Percentiles rank a stretch among this genome's conserved stretches.
These are phyloP conservation scores for Aspergillus sojae DNA, from an alignment of 2,329 filamentous ascomycete genomes.

Conservation along the genomic window DNA sequence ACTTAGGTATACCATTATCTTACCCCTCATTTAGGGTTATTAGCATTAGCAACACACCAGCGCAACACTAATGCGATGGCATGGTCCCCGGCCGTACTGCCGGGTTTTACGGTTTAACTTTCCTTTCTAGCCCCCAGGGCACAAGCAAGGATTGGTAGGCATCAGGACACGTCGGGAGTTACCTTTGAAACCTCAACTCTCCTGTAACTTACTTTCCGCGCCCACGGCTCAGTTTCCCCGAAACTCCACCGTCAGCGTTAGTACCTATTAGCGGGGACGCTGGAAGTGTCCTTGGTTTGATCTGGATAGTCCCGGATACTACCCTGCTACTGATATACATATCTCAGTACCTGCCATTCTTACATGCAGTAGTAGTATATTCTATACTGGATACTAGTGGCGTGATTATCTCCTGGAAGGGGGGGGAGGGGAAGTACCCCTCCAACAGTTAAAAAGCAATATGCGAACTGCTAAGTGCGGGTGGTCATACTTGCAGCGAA, in stretches of 20 bases:
- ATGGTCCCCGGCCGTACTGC: conserved; percentile 30
- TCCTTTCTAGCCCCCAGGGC: conserved; percentile 1
- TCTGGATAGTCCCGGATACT: not conserved
- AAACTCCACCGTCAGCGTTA: not conserved
- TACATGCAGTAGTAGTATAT: not conserved
- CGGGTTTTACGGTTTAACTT: conserved; percentile 29
- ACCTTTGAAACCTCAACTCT: not conserved
- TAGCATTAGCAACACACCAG: conserved; percentile 10
- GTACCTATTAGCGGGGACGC: not conserved
- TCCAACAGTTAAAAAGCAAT: not conserved
- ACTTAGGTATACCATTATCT: not conserved
- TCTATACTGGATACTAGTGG: not conserved
- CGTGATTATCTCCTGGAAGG: not conserved
- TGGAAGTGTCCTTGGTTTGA: not conserved
- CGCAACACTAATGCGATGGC: conserved; percentile 30
- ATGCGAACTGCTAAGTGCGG: not conserved
- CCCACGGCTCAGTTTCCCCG: not conserved
- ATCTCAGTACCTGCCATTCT: not conserved
- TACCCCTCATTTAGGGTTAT: conserved; percentile 2
- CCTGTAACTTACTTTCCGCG: not conserved
- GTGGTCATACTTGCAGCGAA: not conserved
- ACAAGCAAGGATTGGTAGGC: not conserved
- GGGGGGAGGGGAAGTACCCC: not conserved
- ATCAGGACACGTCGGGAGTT: not conserved
- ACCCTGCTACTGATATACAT: not conserved